Evolutionary conservation across 2,329 filamentous ascomycete species (phyloP), one percentile per base, ranked within the genome.

Genomic region (Aspergillus brasiliensis): DNA sequence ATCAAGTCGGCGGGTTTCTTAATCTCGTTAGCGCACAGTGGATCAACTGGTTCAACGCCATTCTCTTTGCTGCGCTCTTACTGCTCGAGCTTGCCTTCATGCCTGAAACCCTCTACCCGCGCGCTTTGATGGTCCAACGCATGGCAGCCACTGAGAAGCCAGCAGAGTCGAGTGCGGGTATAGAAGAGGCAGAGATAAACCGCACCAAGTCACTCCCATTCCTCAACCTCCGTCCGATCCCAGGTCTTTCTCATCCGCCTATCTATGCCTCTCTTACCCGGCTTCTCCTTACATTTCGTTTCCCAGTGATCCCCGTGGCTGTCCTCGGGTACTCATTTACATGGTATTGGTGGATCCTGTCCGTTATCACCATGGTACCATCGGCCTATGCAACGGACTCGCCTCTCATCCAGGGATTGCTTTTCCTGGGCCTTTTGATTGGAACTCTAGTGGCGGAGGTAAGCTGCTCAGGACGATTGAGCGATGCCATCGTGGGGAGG

Each of bases 291-390:
- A 80, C 80, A 2, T 85, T 81, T 66, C 77, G 75, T 57, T 81
- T 79, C 63, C 74, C 77, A 2, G 77, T 76, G 3, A 77, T 86
- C 1, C 72, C 77, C 0, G 71, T 85, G 8, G 70, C 79, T 2
- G 75, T 85, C 3, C 61, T 81, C 8, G 76, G 77, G 8, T 86
- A 83, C 69, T 81, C 77, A 63, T 85, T 84, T 62, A 68, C 76
- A 2, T 84, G 82, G 80, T 86, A 86, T 67, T 86, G 83, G 82
- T 86, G 83, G 83, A 74, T 84, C 5, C 62, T 84, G 10, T 80
- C 79, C 0, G 76, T 84, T 19, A 81, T 85, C 57, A 84, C 83
- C 2, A 78, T 83, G 73, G 72, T 83, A 3, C 83, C 83, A 0
- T 75, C 78, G 2, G 84, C 83, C 23, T 86, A 86, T 60, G 67